Evolutionary conservation across 73 alveolate genomes (phyloP).

Genomic region (Paramecium caudatum): DNA sequence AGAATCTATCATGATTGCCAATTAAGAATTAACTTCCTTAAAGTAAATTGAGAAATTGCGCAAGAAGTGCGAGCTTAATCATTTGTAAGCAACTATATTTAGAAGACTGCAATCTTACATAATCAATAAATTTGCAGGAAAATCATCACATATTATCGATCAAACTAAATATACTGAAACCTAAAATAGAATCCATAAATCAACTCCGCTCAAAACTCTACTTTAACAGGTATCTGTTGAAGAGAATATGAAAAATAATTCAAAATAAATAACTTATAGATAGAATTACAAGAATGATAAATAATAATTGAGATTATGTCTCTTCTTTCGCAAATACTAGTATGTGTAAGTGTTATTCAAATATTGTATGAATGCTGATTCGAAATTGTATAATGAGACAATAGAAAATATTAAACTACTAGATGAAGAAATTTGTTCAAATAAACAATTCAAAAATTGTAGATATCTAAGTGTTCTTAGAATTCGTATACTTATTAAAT

Average conservation of each 20-base stretch:
- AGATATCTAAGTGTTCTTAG: not conserved
- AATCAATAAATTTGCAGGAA: slow-evolving; percentile 12
- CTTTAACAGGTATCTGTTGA: no score
- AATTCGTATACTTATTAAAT: not conserved
- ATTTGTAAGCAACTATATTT: not conserved
- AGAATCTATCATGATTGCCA: slow-evolving; percentile 25
- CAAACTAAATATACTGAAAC: no score
- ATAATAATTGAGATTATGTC: not conserved
- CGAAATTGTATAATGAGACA: slow-evolving; percentile 10
- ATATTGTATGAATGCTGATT: slow-evolving; percentile 9
- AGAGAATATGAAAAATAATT: no score
- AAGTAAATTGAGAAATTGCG: slow-evolving; percentile 29
- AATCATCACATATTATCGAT: not conserved
- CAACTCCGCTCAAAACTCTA: no score
- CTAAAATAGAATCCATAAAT: no score
- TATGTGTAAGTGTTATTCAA: not conserved
- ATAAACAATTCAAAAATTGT: not conserved
- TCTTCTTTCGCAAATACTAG: slow-evolving; percentile 15
- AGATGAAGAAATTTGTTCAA: slow-evolving; percentile 8
- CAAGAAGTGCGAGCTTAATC: not conserved
- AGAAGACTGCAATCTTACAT: slow-evolving; percentile 5
- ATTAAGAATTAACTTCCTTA: slow-evolving; percentile 17
- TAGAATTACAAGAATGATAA: slow-evolving; percentile 10
- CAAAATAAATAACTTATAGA: no score
- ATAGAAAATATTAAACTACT: not conserved